Evolutionary conservation across 2,329 filamentous ascomycete species (phyloP), one percentile per base, ranked within the genome.

Genomic region (Stemphylium lycopersici): DNA sequence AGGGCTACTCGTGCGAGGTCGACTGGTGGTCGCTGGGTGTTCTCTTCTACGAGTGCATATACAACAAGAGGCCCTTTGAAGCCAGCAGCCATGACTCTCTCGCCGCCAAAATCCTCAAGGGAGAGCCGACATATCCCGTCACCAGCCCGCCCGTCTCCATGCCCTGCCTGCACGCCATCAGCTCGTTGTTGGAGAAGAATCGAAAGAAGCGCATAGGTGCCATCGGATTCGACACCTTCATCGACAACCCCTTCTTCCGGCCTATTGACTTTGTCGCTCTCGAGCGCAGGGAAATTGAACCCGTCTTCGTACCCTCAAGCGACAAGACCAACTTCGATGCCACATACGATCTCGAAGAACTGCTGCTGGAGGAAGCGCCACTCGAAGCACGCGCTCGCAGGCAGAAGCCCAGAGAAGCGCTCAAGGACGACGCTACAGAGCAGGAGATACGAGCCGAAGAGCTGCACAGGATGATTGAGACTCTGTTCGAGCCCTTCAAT

Each of bases 241-340:
- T 85, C 4, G 83, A 90, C 59, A 90, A 97, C 69, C 89, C 92
- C 6, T 98, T 98, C 80, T 99, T 99, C 80, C 84, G 87, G 36
- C 79, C 84, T 2, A 85, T 98, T 63, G 89, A 98, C 71, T 99
- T 99, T 63, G 86, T 85, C 12, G 87, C 88, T 0, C 78, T 99
- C 32, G 91, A 96, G 72, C 82, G 86, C 60, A 98, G 97, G 73
- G 87, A 92, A 70, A 87, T 98, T 39, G 88, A 93, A 65, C 95
- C 95, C 0, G 87, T 98, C 3, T 99, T 99, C 73, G 85, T 90
- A 16, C 95, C 95, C 0, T 96, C 93, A 0, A 93, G 91, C 51
- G 95, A 98, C 43, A 99, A 99, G 83, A 98, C 95, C 3, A 99
- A 99, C 74, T 99, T 99, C 64, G 95, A 99, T 76, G 95, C 95